Evolutionary conservation across 2,329 filamentous ascomycete genomes (phyloP), one percentile per base, ranked within the genome.

Genomic region (Tolypocladium paradoxum): DNA sequence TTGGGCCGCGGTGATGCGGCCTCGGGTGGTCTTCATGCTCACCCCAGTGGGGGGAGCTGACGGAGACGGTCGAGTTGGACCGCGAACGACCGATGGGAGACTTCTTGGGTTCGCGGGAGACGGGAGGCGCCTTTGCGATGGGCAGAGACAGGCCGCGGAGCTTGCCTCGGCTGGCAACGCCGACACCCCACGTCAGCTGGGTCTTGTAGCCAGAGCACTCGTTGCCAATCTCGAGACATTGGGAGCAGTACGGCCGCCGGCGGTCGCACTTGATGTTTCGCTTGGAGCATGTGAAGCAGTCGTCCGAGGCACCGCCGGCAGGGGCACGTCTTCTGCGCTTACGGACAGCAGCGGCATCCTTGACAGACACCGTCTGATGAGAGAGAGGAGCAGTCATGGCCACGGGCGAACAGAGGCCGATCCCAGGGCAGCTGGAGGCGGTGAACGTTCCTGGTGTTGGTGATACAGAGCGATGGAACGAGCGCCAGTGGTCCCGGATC

Each of bases 191-290:
- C 48, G 92, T 97, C 70, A 97, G 78, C 62, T 92, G 91, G 18
- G 92, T 97, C 74, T 95, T 95, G 77, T 97, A 97, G 55, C 92
- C 92, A 31, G 89, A 90, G 73, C 92, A 97, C 66, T 95, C 90
- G 68, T 90, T 90, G 59, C 90, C 91, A 58, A 90, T 79, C 62
- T 96, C 89, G 57, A 97, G 81, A 70, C 92, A 99, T 71, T 90
- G 91, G 46, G 90, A 90, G 73, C 93, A 97, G 72, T 96, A 97
- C 9, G 92, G 92, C 63, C 92, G 82, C 66, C 90, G 84, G 62
- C 92, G 84, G 72, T 97, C 92, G 74, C 92, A 99, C 70, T 89
- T 88, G 58, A 86, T 78, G 62, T 84, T 85, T 65, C 87, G 83
- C 73, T 90, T 93, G 60, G 85, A 81, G 74, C 92, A 99, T 45